Conservation (phyloP, 2,329 filamentous ascomycete genomes). For the Parasarocladium wereldwijsianum region DNA sequence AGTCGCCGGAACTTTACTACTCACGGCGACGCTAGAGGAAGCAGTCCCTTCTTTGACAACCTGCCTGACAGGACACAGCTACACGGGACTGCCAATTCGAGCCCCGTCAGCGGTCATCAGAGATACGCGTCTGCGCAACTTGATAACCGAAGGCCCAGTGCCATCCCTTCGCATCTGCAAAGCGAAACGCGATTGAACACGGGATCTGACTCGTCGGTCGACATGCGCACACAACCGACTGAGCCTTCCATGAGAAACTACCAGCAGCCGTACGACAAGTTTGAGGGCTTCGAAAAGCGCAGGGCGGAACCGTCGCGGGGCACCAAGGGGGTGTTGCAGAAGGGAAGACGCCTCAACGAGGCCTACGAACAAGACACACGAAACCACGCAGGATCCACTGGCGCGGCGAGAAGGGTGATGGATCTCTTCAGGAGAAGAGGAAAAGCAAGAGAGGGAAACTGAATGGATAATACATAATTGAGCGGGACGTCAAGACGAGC, state of each 20-base stretch:
- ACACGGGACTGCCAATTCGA: slow-evolving; percentile 18
- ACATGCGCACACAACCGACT: slow-evolving; percentile 27
- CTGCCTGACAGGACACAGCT: slow-evolving; percentile 21
- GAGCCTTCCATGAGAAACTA: slow-evolving; percentile 26
- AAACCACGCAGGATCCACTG: slow-evolving; percentile 67
- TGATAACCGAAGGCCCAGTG: slow-evolving; percentile 23
- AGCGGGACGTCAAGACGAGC: too few relatives aligned
- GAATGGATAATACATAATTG: too few relatives aligned
- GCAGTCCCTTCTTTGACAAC: slow-evolving; percentile 24
- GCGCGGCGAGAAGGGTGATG: slow-evolving; percentile 86
- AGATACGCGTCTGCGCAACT: slow-evolving; percentile 25
- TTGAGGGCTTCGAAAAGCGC: slow-evolving; percentile 26
- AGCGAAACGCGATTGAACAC: slow-evolving; percentile 28
- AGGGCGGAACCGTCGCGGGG: slow-evolving; percentile 21
- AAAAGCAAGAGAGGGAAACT: slow-evolving; percentile 59
- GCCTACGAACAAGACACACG: slow-evolving; percentile 51
- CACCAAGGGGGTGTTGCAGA: slow-evolving; percentile 47
- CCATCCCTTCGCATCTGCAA: slow-evolving; percentile 32
- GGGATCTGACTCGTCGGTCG: slow-evolving; percentile 39
- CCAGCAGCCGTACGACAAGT: slow-evolving; percentile 25
- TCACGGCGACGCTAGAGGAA: slow-evolving; percentile 19
- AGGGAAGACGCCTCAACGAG: slow-evolving; percentile 78
- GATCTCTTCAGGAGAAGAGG: slow-evolving; percentile 90
- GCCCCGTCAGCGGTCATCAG: slow-evolving; percentile 22
- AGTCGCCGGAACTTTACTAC: slow-evolving; percentile 18